These are phyloP conservation scores for Plasmodium knowlesi DNA, from an alignment of 169 alveolate species.

Conservation along the genomic window DNA sequence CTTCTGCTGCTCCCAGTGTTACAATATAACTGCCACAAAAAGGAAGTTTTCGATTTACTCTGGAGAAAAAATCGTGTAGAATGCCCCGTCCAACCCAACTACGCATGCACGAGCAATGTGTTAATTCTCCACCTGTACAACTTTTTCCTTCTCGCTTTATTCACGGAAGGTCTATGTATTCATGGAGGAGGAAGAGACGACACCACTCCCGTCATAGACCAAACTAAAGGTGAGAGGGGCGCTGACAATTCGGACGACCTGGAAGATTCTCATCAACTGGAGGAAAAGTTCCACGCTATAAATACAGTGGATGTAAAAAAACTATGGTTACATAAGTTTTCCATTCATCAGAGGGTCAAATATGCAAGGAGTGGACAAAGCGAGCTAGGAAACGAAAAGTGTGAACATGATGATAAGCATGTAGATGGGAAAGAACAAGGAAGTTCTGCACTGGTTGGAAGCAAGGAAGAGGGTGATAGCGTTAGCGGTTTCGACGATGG, in stretches of 20 bases:
- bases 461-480: neutral
- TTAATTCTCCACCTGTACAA: constrained; percentile 49
- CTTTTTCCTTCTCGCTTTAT: constrained; percentile 33
- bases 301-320: neutral
- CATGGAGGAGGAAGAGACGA: neutral
- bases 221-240: neutral
- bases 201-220: neutral
- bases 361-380: neutral
- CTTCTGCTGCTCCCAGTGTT: constrained; percentile 26
- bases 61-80: constrained; percentile 49
- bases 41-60: constrained; percentile 20
- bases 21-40: constrained; percentile 50
- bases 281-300: neutral
- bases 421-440: neutral
- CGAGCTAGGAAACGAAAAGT: neutral
- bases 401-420: neutral
- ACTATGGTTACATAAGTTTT: neutral
- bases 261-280: neutral
- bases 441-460: neutral
- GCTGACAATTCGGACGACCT: neutral
- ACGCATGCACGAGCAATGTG: constrained; percentile 31
- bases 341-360: neutral
- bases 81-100: neutral
- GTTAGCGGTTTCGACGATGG: neutral
- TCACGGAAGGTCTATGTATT: constrained; percentile 62